Percentiles rank a stretch among this genome's conserved stretches.
phyloP scores from a whole-genome alignment of 371 early-diverging fungal genomes.

The Polyrhizophydium stewartii region DNA sequence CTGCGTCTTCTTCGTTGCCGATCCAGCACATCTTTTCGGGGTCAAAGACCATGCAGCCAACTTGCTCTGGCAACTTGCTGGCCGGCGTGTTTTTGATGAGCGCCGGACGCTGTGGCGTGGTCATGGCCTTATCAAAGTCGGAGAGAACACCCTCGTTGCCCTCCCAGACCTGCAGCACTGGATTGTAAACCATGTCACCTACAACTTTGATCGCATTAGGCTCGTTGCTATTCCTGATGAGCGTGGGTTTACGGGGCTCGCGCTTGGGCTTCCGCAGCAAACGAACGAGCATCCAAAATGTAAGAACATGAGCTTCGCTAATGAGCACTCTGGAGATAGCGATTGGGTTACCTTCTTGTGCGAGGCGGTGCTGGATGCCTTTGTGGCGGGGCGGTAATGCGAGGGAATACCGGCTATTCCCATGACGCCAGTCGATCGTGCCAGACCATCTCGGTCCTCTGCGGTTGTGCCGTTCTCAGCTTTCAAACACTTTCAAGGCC shows the following conservation, averaged over 20 bases:
- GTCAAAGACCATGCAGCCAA: constrained; percentile 44
- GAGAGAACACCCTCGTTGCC: constrained; percentile 39
- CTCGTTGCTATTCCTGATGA: constrained; percentile 30
- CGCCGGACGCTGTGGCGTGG: constrained; percentile 11
- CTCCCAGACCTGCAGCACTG: constrained; percentile 40
- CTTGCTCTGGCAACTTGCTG: constrained; percentile 15
- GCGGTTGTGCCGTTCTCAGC: too few species aligned
- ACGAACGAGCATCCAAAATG: too few species aligned
- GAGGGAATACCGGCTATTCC: not conserved
- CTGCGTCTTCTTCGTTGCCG: constrained; percentile 40
- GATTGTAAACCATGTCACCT: constrained; percentile 45
- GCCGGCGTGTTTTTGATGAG: constrained; percentile 31
- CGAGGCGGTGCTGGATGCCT: too few species aligned
- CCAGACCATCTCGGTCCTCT: not conserved
- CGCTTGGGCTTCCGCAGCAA: too few species aligned
- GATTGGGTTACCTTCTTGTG: too few species aligned
- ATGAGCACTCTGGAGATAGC: too few species aligned
- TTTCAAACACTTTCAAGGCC: too few species aligned
- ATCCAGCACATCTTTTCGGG: constrained; percentile 41
- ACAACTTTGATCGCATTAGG: constrained; percentile 22
- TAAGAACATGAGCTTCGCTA: too few species aligned
- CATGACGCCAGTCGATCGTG: constrained; percentile 1
- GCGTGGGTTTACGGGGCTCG: constrained; percentile 26
- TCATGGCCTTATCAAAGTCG: constrained; percentile 31
- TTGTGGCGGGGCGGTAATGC: not conserved